A percentile compares a stretch with the other conserved stretches of the same genome.
phyloP scores from a whole-genome alignment of 2,329 filamentous ascomycete genomes.

The Macrophomina phaseolina region DNA sequence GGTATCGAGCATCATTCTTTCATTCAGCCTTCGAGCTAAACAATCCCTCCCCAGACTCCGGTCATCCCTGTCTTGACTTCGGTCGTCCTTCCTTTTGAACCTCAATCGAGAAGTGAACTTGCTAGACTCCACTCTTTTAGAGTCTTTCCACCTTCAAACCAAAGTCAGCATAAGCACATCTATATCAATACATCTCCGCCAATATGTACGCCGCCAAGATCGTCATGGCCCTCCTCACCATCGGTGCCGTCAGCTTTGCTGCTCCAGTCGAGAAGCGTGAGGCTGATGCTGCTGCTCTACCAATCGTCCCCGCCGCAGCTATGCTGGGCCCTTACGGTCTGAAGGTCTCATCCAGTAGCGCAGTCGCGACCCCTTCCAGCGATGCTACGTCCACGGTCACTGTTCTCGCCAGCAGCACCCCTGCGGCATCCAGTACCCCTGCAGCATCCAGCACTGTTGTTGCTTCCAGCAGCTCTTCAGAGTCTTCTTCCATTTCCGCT shows the following conservation, averaged over 20 bases:
- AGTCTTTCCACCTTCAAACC: not conserved
- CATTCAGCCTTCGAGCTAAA: not conserved
- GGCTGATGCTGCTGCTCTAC: not conserved
- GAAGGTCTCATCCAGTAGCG: not conserved
- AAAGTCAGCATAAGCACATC: not conserved
- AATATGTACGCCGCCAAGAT: slow-evolving; percentile 10
- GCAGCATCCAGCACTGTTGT: not conserved
- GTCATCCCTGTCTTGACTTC: slow-evolving; percentile 8
- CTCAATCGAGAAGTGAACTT: not conserved
- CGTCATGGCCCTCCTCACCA: not conserved
- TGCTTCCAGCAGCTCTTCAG: not conserved
- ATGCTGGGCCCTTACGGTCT: not conserved
- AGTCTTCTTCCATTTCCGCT: not conserved
- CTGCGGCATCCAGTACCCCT: too few species aligned
- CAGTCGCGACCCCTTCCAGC: not conserved
- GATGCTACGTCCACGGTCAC: not conserved
- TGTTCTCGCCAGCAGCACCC: not conserved
- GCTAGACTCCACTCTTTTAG: not conserved
- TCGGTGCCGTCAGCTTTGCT: slow-evolving; percentile 3
- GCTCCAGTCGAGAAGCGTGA: slow-evolving; percentile 10
- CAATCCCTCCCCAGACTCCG: not conserved
- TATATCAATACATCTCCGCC: not conserved
- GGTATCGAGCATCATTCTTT: not conserved
- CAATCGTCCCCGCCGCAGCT: not conserved
- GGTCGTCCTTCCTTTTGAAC: slow-evolving; percentile 14